Base-by-base conservation (phyloP, 2,329 filamentous ascomycete genomes). In the Ceratocystiopsis sp. region DNA sequence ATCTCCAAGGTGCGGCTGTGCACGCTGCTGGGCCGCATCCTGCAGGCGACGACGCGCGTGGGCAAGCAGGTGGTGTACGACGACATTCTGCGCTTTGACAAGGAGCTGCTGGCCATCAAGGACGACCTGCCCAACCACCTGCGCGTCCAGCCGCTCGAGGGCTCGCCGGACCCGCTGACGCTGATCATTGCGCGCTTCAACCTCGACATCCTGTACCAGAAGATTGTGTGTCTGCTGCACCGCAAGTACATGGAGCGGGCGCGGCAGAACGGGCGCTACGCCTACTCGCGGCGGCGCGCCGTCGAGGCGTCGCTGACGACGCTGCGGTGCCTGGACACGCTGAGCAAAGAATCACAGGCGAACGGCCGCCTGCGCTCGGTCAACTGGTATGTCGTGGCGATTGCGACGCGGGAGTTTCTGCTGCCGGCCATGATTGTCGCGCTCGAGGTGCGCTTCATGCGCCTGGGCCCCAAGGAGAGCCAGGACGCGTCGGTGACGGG, bases 221-320 rank as follows among this genome's bases (percentile, higher is more conserved):
- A 93, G 61, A 82, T 86, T 16, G 71, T 93, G 53, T 93, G 85
- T 53, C 73, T 94, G 18, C 71, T 98, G 35, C 91, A 98, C 59
- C 74, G 86, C 41, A 86, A 86, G 49, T 95, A 91, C 57, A 71
- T 94, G 45, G 68, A 74, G n/a, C 74, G 78, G 46, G 83, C 86
- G 6, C 69, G 82, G 40, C 74, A 82, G 46, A 91, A 89, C 52
- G 67, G 81, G 11, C 73, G 86, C 10, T 96, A 93, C 54, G 74
- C 78, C 10, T 84, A 91, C 55, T 94, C 86, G 3, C 75, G 89
- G 29, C 77, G 79, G 36, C 80, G 78, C 18, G 91, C 85, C 49
- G 80, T 96, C 36, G 85, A 94, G 53, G 83, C 87, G 1, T 84
- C 86, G 0, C 69, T 95, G 67, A 78, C 81, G 50, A 77, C 93